These are phyloP conservation scores for Alternaria dauci DNA, from an alignment of 2,329 filamentous ascomycete genomes.

Conservation along the genomic window DNA sequence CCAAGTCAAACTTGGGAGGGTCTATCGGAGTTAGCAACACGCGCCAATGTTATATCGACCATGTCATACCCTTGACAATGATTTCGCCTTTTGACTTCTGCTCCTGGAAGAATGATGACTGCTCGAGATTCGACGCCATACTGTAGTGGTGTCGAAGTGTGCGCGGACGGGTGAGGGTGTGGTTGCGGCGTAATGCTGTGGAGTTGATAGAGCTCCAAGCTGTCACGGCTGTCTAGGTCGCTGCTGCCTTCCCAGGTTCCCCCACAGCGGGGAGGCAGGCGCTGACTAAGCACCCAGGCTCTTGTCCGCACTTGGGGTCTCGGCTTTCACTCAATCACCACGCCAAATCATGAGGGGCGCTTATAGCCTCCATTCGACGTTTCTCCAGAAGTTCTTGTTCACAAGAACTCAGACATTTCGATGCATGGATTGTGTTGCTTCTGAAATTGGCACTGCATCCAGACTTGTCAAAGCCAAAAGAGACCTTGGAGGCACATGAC, in stretches of 20 bases:
- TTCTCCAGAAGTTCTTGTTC: background rate
- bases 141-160: conserved; percentile 14
- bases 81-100: conserved; percentile 35
- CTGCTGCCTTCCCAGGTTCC: conserved; percentile 25
- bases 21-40: conserved; percentile 60
- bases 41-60: background rate
- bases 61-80: conserved; percentile 45
- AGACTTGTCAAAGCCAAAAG: background rate
- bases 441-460: background rate
- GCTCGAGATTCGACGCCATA: conserved; percentile 47
- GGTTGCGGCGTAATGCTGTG: conserved; percentile 22
- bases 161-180: background rate
- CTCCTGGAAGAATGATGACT: conserved; percentile 49
- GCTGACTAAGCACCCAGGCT: conserved; percentile 18
- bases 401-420: background rate
- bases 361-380: background rate
- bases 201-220: conserved; percentile 21
- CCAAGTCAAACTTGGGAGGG: conserved; percentile 86
- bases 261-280: conserved; percentile 23
- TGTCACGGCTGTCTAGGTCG: conserved; percentile 18
- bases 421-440: background rate
- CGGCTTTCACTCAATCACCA: conserved; percentile 1
- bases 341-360: conserved; percentile 3
- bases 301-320: background rate
- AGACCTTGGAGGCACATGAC: background rate